A percentile compares a stretch with the other conserved stretches of the same genome.
phyloP scores from a whole-genome alignment of 1,284 basidiomycete genomes.

The Melampsora larici-populina region DNA sequence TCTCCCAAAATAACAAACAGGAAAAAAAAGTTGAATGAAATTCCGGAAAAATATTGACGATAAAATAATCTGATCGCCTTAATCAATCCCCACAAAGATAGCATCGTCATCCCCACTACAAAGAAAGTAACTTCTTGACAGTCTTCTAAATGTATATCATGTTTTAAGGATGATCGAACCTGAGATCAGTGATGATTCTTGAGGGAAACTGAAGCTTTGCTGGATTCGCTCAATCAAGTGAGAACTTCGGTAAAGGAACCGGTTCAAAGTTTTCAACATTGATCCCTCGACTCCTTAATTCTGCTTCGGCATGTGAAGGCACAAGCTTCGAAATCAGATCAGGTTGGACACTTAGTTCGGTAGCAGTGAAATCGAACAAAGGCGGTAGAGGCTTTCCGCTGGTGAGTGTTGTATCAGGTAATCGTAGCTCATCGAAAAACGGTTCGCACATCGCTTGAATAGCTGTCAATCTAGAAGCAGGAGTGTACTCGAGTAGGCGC shows the following conservation, averaged over 20 bases:
- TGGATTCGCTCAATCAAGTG: conserved; percentile 16
- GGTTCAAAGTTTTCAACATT: conserved; percentile 73
- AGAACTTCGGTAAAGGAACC: conserved; percentile 24
- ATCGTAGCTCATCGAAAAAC: conserved; percentile 94
- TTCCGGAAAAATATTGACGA: too few species aligned
- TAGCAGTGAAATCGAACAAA: conserved; percentile 85
- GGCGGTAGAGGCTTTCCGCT: conserved; percentile 93
- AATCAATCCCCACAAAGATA: too few species aligned
- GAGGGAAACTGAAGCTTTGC: neutral
- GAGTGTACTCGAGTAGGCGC: conserved; percentile 94
- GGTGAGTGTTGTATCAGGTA: conserved; percentile 85
- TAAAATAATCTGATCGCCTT: too few species aligned
- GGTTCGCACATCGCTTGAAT: conserved; percentile 79
- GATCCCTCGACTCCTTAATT: conserved; percentile 79
- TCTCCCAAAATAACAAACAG: too few species aligned
- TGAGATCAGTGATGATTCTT: too few species aligned
- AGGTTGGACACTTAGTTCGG: conserved; percentile 91
- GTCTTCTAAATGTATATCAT: too few species aligned
- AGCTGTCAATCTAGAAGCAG: conserved; percentile 81
- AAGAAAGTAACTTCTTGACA: too few species aligned
- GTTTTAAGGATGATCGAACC: too few species aligned
- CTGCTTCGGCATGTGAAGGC: conserved; percentile 80
- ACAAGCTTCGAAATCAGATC: conserved; percentile 88
- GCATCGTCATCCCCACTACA: too few species aligned
- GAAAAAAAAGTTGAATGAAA: too few species aligned